phyloP scores from a whole-genome alignment of 306 rosid genomes.

The Mucuna pruriens region DNA sequence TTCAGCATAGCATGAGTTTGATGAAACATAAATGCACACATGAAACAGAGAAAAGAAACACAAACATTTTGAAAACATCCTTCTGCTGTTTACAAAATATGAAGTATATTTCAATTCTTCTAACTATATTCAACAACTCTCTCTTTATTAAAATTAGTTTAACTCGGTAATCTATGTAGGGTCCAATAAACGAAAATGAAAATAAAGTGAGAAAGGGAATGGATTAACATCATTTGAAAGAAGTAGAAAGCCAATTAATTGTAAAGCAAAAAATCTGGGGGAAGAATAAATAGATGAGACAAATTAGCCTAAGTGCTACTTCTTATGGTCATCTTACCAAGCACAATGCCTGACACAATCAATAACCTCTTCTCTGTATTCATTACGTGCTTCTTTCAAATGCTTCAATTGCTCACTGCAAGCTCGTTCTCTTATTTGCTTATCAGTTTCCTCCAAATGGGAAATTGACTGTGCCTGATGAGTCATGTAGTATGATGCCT shows the following conservation, averaged over 20 bases:
- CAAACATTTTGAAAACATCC: not conserved
- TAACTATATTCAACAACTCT: not conserved
- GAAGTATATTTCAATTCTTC: slow-evolving; percentile 25
- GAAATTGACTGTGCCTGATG: slow-evolving; percentile 57
- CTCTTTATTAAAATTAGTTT: not conserved
- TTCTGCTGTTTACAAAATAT: slow-evolving; percentile 8
- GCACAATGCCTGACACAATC: slow-evolving; percentile 51
- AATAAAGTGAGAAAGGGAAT: not conserved
- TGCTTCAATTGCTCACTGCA: slow-evolving; percentile 43
- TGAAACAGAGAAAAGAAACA: slow-evolving; percentile 15
- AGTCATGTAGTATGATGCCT: slow-evolving; percentile 87
- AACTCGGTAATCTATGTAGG: slow-evolving; percentile 1
- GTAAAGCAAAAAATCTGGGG: not conserved
- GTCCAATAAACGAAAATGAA: slow-evolving; percentile 11
- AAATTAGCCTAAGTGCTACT: slow-evolving; percentile 29
- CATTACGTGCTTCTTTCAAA: slow-evolving; percentile 83
- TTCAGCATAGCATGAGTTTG: not conserved
- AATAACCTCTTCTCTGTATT: slow-evolving; percentile 74
- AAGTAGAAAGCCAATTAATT: slow-evolving; percentile 21
- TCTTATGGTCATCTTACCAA: slow-evolving; percentile 45
- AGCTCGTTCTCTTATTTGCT: slow-evolving; percentile 67
- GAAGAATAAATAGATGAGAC: not conserved
- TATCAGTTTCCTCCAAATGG: slow-evolving; percentile 72
- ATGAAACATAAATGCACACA: not conserved
- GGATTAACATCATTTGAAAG: not conserved